Percentiles rank a stretch among this genome's conserved stretches.
Conservation (phyloP, 108 stramenopile species). For the Mayamaea pseudoterrestris region DNA sequence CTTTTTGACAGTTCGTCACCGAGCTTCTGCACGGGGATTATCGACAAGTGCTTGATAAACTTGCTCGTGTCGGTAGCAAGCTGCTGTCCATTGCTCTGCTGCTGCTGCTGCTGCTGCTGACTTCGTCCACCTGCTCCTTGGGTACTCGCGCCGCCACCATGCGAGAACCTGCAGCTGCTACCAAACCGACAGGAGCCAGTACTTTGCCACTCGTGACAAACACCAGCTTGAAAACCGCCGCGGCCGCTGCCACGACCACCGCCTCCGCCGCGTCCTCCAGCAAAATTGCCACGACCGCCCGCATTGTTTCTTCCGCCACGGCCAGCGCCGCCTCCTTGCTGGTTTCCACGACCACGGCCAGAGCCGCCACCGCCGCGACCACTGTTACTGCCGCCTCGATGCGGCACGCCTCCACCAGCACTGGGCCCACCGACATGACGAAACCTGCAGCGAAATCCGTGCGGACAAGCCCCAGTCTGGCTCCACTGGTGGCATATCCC, state of each 20-base stretch:
- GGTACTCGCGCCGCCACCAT: slow-evolving; percentile 6
- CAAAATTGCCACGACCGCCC: neutral
- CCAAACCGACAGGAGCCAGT: slow-evolving; percentile 12
- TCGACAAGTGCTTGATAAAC: slow-evolving; percentile 3
- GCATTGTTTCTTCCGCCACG: neutral
- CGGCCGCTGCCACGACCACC: neutral
- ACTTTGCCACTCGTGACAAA: slow-evolving; percentile 12
- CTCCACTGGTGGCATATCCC: neutral
- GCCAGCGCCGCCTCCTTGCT: no score
- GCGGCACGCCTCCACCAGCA: neutral
- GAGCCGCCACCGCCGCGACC: no score
- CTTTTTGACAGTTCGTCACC: slow-evolving; percentile 3
- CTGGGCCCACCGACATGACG: neutral
- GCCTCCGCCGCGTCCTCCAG: neutral
- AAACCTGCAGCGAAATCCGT: neutral
- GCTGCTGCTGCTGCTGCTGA: no score
- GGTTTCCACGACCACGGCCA: no score
- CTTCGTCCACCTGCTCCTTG: neutral
- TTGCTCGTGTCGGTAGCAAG: no score
- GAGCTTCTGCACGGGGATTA: neutral
- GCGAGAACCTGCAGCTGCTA: slow-evolving; percentile 11
- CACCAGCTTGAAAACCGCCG: neutral
- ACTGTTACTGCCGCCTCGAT: no score
- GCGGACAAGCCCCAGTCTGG: neutral
- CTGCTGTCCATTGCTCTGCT: neutral